These are phyloP conservation scores for Knoxia roxburghii DNA, from an alignment of 257 asterid species.

Conservation along the genomic window DNA sequence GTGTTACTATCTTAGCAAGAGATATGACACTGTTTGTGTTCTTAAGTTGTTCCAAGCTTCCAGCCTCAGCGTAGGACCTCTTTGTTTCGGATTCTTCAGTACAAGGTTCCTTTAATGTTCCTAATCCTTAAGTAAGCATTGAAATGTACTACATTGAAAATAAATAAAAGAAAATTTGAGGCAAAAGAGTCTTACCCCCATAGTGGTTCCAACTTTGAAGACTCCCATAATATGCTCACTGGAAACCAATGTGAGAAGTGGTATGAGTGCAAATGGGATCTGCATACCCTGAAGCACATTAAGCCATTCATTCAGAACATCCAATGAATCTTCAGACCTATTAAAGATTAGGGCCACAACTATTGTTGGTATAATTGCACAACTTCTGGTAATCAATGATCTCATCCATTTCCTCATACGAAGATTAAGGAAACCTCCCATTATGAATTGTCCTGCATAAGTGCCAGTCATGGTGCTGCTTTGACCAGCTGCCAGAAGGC, in stretches of 20 bases:
- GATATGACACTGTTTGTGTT: neutral
- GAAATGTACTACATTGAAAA: neutral
- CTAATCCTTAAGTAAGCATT: too few species aligned
- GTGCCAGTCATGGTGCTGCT: slow-evolving; percentile 97
- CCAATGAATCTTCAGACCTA: slow-evolving; percentile 77
- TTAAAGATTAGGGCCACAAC: slow-evolving; percentile 75
- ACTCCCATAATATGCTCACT: slow-evolving; percentile 85
- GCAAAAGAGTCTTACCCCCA: slow-evolving; percentile 41
- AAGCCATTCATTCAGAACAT: slow-evolving; percentile 89
- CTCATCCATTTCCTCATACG: slow-evolving; percentile 77
- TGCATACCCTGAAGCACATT: slow-evolving; percentile 90
- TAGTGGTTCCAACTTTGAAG: slow-evolving; percentile 60
- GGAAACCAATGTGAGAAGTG: slow-evolving; percentile 88
- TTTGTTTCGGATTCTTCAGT: too few species aligned
- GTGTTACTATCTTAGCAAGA: neutral
- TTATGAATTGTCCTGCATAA: slow-evolving; percentile 93
- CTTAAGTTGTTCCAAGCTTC: too few species aligned
- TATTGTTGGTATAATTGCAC: slow-evolving; percentile 92
- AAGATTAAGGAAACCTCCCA: slow-evolving; percentile 96
- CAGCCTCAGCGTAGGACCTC: too few species aligned
- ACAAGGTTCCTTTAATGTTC: too few species aligned
- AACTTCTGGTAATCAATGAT: slow-evolving; percentile 84
- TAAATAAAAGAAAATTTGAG: neutral
- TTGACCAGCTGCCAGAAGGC: slow-evolving; percentile 94
- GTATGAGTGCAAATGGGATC: slow-evolving; percentile 94